Base-by-base conservation (phyloP, 306 rosid genomes). In the Spatholobus suberectus region DNA sequence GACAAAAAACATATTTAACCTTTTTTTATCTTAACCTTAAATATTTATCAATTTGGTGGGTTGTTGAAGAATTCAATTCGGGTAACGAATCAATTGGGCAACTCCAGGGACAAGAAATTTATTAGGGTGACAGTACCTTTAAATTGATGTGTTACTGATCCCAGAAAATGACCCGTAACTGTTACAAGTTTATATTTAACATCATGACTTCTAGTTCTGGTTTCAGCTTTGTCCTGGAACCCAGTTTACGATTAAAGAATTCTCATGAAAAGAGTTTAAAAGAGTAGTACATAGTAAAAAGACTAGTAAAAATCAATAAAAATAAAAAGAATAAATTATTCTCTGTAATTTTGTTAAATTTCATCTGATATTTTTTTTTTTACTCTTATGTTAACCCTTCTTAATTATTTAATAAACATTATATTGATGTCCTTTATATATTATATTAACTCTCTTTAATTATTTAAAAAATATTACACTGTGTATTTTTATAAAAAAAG, bases 1-100 rank as follows among this genome's bases (percentile, higher is more conserved):
- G n/a, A n/a, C n/a, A n/a, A n/a, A n/a, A n/a, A n/a, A n/a, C n/a
- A n/a, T n/a, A n/a, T n/a, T n/a, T n/a, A n/a, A n/a, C n/a, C n/a
- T n/a, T n/a, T n/a, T 29, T 35, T 10, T 18, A 27, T 35, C 26
- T 59, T n/a, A 73, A 35, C 12, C 40, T 65, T 75, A 34, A 66
- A 10, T 18, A 59, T 24, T 52, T 27, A 51, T 54, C 13, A 55
- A 32, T 41, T 68, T 67, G 81, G 59, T 75, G 17, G 85, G 85
- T 75, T 57, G 78, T 27, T 85, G 78, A 29, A 84, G 57, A 65
- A 61, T 61, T 61, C 37, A 79, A 44, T 34, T 26, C 26, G 68
- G 73, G 66, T 13, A 63, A 65, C 57, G n/a, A 79, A 40, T 65
- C 49, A 55, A 44, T 4, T 10, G 71, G 49, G 20, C 57, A 46